Base-by-base conservation (phyloP, 148 eudicot genomes). In the Camellia japonica region DNA sequence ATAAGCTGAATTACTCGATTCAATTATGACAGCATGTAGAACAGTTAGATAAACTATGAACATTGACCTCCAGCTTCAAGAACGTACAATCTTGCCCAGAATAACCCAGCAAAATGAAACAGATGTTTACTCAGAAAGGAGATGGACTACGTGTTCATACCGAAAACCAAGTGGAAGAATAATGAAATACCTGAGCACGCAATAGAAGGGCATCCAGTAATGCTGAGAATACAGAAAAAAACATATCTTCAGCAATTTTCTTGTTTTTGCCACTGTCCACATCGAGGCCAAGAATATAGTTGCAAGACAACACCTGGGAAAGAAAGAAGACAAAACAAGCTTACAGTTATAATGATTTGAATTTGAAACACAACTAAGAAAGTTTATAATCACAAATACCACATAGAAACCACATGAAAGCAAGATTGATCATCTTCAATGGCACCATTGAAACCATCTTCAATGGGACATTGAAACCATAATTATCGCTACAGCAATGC, bases 191-290 rank as follows among this genome's bases (percentile, higher is more conserved):
- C 99, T 96, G 99, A 85, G 87, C 87, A 71, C 92, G 97, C 85
- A 90, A 82, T 63, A 94, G 82, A 77, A 96, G 84, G 81, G 97
- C 91, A 86, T 94, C 98, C 83, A 96, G 88, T 83, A 96, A 90
- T 78, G 91, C 91, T 38, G 90, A 91, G 87, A 92, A 92, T 69
- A 96, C 81, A 76, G 98, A 90, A 73, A 70, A 80, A 85, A 90
- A 90, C 14, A 85, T 49, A 23, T 86, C 91, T 81, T 90, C 80
- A 30, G 82, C 86, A 78, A 82, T 82, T 68, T 86, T 89, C 82
- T 81, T 88, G 69, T 84, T 89, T 64, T 83, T 87, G n/a, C 76
- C 77, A 77, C 82, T 85, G 84, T 85, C 82, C 10, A 67, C 84
- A 81, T 83, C 89, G 62, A 92, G 85, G 65, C 91, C 90, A 67